phyloP scores from a whole-genome alignment of 2,329 filamentous ascomycete genomes.

The Diplocarpon rosae region DNA sequence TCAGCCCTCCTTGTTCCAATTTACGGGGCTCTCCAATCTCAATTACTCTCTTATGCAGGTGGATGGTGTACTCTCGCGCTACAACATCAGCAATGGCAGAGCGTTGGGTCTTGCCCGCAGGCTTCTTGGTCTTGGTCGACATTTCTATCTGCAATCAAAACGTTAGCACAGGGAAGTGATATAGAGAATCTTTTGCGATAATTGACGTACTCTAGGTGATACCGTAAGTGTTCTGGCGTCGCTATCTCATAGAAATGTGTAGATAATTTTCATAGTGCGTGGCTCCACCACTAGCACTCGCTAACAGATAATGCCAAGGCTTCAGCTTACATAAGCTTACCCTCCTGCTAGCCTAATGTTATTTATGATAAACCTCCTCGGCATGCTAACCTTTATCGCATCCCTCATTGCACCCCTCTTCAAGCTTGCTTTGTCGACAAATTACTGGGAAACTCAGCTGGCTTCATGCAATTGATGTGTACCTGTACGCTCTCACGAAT shows the following conservation, averaged over 20 bases:
- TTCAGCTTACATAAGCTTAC: too few relatives aligned
- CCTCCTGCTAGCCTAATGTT: too few relatives aligned
- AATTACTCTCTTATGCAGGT: conserved; percentile 98
- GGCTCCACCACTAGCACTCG: too few relatives aligned
- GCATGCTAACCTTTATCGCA: not conserved
- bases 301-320: too few relatives aligned
- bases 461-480: not conserved
- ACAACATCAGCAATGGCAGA: conserved; percentile 99
- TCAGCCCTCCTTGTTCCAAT: conserved; percentile 34
- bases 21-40: conserved; percentile 5
- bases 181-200: not conserved
- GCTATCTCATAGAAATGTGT: conserved; percentile 5
- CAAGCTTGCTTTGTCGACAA: too few relatives aligned
- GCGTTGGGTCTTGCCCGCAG: conserved; percentile 60
- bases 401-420: not conserved
- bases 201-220: conserved; percentile 19
- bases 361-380: not conserved
- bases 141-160: conserved; percentile 40
- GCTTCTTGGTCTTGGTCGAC: conserved; percentile 56
- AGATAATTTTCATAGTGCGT: conserved; percentile 11
- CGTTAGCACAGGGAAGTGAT: not conserved
- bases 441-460: too few relatives aligned
- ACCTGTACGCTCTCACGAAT: not conserved
- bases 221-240: conserved; percentile 19
- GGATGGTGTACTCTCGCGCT: conserved; percentile 99